These are phyloP conservation scores for Apiospora aurea DNA, from an alignment of 2,329 filamentous ascomycete species.

Conservation along the genomic window DNA sequence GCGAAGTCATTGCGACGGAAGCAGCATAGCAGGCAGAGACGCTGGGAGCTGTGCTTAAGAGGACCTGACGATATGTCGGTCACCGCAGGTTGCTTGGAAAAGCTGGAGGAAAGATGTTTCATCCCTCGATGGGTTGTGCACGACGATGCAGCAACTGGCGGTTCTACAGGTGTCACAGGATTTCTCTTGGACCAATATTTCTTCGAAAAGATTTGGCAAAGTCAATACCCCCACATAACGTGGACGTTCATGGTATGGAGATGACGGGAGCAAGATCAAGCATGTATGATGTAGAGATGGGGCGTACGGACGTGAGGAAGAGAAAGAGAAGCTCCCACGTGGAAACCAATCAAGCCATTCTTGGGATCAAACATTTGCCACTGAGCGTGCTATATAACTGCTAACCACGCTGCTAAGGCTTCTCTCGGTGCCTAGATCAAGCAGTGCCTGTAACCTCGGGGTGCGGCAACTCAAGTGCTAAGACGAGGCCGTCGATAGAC, in stretches of 20 bases:
- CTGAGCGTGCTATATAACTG: not conserved
- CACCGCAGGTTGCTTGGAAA: slow-evolving; percentile 13
- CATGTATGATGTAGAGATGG: slow-evolving; percentile 15
- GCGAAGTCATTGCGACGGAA: slow-evolving; percentile 2
- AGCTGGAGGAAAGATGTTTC: slow-evolving; percentile 10
- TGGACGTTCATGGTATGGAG: not conserved
- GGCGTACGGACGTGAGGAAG: not conserved
- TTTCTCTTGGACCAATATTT: slow-evolving; percentile 6
- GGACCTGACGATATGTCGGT: not conserved
- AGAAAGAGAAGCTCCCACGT: slow-evolving; percentile 1
- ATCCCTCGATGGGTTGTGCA: not conserved
- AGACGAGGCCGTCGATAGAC: not conserved
- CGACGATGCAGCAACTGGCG: not conserved
- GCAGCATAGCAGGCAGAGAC: slow-evolving; percentile 6
- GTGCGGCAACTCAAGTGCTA: not conserved
- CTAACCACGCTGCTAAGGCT: too few relatives aligned
- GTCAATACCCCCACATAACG: slow-evolving; percentile 11
- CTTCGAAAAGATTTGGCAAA: slow-evolving; percentile 4
- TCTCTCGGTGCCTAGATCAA: not conserved
- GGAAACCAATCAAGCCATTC: slow-evolving; percentile 6
- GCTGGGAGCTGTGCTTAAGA: not conserved
- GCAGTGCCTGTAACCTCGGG: not conserved
- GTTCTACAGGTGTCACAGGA: not conserved
- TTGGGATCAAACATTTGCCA: not conserved
- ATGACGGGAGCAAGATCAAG: not conserved